Percentiles rank a stretch among this genome's conserved stretches.
Evolutionary conservation across 257 asterid genomes (phyloP).

Genomic region (Nicotiana undulata): DNA sequence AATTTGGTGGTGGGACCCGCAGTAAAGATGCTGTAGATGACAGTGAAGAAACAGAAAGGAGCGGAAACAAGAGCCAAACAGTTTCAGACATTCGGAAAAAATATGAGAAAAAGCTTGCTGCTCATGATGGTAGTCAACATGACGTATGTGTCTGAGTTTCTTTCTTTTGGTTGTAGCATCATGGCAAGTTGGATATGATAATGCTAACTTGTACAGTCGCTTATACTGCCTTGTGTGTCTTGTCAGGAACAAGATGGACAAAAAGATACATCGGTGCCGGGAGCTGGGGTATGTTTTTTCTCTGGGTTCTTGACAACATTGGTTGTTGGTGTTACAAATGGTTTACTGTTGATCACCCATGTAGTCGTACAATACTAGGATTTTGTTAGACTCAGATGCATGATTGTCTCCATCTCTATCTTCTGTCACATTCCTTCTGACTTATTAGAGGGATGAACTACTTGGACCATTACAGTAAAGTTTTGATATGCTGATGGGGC

Average conservation of each 20-base stretch:
- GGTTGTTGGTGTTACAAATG: slow-evolving; percentile 5
- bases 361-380: not conserved
- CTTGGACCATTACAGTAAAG: not conserved
- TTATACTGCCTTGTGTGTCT: slow-evolving; percentile 18
- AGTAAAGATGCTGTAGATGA: slow-evolving; percentile 55
- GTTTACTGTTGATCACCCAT: not conserved
- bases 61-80: slow-evolving; percentile 46
- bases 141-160: slow-evolving; percentile 45
- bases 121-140: slow-evolving; percentile 60
- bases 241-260: slow-evolving; percentile 58
- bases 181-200: not conserved
- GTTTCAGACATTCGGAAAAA: slow-evolving; percentile 90
- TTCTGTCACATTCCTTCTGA: not conserved
- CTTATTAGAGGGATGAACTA: not conserved
- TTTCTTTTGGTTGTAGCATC: slow-evolving; percentile 12
- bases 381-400: slow-evolving; percentile 4
- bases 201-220: not conserved
- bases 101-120: slow-evolving; percentile 92
- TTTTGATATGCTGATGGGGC: not conserved
- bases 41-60: slow-evolving; percentile 51
- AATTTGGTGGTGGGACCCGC: slow-evolving; percentile 85
- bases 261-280: slow-evolving; percentile 77
- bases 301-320: not conserved
- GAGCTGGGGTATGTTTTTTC: slow-evolving; percentile 70
- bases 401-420: not conserved